phyloP scores from a whole-genome alignment of 495 filamentous ascomycete species.

The Echria macrotheca region DNA sequence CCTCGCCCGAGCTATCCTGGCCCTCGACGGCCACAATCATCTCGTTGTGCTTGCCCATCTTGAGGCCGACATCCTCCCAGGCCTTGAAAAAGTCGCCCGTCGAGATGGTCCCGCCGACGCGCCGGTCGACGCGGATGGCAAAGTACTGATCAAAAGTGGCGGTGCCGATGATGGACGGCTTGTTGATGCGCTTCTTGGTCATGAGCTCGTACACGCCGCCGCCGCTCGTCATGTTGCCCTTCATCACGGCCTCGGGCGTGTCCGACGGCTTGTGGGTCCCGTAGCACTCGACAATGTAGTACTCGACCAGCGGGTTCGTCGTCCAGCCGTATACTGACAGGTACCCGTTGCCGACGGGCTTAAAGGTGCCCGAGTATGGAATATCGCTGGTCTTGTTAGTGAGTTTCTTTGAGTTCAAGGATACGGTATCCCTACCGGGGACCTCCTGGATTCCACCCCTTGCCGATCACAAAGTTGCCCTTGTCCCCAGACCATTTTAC shows the following conservation, averaged over 20 bases:
- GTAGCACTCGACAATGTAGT: slow-evolving; percentile 59
- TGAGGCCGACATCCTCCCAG: slow-evolving; percentile 41
- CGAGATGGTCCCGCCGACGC: slow-evolving; percentile 32
- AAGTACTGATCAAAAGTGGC: slow-evolving; percentile 59
- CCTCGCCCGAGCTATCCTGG: slow-evolving; percentile 34
- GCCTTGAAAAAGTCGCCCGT: slow-evolving; percentile 50
- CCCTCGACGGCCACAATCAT: slow-evolving; percentile 51
- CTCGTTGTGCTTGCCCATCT: slow-evolving; percentile 45
- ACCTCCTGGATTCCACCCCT: slow-evolving; percentile 55
- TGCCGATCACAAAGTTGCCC: slow-evolving; percentile 62
- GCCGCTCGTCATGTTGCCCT: slow-evolving; percentile 50
- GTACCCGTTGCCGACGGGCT: slow-evolving; percentile 25
- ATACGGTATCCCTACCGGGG: slow-evolving; percentile 16
- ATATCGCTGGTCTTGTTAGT: slow-evolving; percentile 12
- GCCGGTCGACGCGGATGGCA: slow-evolving; percentile 41
- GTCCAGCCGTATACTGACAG: slow-evolving; percentile 57
- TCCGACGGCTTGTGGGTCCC: slow-evolving; percentile 50
- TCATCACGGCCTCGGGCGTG: slow-evolving; percentile 33
- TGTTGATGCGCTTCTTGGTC: slow-evolving; percentile 45
- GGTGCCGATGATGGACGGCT: slow-evolving; percentile 54
- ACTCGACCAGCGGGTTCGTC: slow-evolving; percentile 55
- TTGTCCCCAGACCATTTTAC: slow-evolving; percentile 50
- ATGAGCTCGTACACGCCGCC: slow-evolving; percentile 55
- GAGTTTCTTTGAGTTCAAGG: too few species aligned
- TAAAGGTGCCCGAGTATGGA: slow-evolving; percentile 18